Conservation (phyloP, 2,329 filamentous ascomycete genomes). For the Thielaviopsis punctulata region DNA sequence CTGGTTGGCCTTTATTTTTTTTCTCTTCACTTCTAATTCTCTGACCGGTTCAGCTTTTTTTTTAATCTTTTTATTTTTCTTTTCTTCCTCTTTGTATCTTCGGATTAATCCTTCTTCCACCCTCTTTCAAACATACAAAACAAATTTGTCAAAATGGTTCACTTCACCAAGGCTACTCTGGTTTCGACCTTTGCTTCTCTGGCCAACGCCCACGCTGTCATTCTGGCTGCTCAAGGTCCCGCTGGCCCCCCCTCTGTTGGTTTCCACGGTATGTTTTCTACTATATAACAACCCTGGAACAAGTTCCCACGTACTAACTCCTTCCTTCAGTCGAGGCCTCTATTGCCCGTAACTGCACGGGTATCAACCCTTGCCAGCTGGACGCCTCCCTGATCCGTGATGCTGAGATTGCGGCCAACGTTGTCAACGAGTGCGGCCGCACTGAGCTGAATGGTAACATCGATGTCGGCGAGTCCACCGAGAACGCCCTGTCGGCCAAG, state of each 20-base stretch:
- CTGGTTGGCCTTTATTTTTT: conserved; percentile 12
- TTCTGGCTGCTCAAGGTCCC: conserved; percentile 29
- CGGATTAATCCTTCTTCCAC: background rate
- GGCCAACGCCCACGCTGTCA: conserved; percentile 27
- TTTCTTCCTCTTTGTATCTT: conserved; percentile 9
- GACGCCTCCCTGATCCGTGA: conserved; percentile 47
- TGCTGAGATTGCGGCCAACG: conserved; percentile 32
- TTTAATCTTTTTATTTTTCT: conserved; percentile 13
- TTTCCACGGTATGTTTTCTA: conserved; percentile 24
- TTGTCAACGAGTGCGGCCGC: conserved; percentile 43
- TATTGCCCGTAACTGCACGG: conserved; percentile 44
- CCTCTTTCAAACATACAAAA: background rate
- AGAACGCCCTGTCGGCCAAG: conserved; percentile 29
- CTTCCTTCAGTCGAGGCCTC: conserved; percentile 27
- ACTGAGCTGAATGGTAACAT: conserved; percentile 45
- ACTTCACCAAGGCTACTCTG: conserved; percentile 19
- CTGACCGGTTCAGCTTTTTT: conserved; percentile 12
- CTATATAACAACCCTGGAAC: too few species aligned
- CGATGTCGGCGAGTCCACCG: conserved; percentile 38
- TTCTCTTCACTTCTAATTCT: conserved; percentile 8
- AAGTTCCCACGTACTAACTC: conserved; percentile 5
- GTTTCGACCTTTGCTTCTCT: conserved; percentile 16
- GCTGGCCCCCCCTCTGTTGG: conserved; percentile 28
- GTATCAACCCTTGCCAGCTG: conserved; percentile 47
- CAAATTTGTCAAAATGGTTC: conserved; percentile 21